These are phyloP conservation scores for Lodderomyces pseudojiufengensis DNA, from an alignment of 1,139 yeast genomes.

Conservation along the genomic window DNA sequence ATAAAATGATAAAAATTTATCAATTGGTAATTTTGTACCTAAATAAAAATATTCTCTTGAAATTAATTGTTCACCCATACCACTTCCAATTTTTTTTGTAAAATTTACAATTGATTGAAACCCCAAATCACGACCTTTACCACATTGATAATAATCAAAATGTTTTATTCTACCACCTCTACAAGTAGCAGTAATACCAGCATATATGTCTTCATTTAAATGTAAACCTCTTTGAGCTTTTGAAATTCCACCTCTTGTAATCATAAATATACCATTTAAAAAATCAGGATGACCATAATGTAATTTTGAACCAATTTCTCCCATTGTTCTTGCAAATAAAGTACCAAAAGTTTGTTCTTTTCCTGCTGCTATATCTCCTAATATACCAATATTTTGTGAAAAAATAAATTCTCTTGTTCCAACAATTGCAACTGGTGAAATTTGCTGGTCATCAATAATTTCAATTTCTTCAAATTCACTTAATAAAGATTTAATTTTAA, in stretches of 20 bases:
- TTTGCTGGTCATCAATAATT: background rate
- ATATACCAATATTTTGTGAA: conserved; percentile 78
- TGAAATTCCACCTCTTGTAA: conserved; percentile 86
- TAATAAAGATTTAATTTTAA: conserved; percentile 72
- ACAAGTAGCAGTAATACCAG: conserved; percentile 79
- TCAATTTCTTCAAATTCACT: conserved; percentile 71
- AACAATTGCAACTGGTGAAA: conserved; percentile 68
- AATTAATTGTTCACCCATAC: conserved; percentile 89
- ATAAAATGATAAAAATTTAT: conserved; percentile 76
- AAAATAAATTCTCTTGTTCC: conserved; percentile 90
- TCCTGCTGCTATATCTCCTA: conserved; percentile 92
- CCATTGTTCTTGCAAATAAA: conserved; percentile 77
- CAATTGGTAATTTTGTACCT: conserved; percentile 76
- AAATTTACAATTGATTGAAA: conserved; percentile 81
- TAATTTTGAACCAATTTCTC: conserved; percentile 81
- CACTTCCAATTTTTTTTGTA: conserved; percentile 88
- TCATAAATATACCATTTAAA: conserved; percentile 78
- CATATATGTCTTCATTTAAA: conserved; percentile 85
- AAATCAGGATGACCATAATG: conserved; percentile 95
- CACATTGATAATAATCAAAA: conserved; percentile 86
- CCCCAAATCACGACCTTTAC: conserved; percentile 87
- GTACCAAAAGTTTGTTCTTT: conserved; percentile 94
- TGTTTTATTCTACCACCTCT: conserved; percentile 87
- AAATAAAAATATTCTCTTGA: conserved; percentile 81
- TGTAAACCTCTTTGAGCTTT: conserved; percentile 87